Evolutionary conservation across 441 rosid species (phyloP), one percentile per base, ranked within the genome.

Genomic region (Raphanus hybrid): DNA sequence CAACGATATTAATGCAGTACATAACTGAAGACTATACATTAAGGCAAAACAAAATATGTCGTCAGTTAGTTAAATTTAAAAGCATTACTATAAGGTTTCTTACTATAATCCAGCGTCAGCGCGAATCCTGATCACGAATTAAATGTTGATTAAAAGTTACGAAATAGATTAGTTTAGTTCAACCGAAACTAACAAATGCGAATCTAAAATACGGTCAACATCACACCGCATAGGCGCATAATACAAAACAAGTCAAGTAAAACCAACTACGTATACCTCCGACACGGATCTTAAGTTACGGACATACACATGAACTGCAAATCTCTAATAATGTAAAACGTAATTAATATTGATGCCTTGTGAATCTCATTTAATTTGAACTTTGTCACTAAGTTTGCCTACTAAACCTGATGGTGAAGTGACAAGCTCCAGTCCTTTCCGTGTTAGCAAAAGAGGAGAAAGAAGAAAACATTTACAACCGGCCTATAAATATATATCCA

Each of bases 211-310:
- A 57, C 12, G 15, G 55, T 71, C 73, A 23, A 58, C n/a, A 65
- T 10, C 41, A 65, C 34, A 12, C 27, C 12, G 41, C 67, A 16
- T 16, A 16, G 18, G 18, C 18, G 18, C 18, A 18, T 39, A 66
- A 64, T 32, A 52, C 37, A 67, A 23, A 67, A 48, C 3, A 60
- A 71, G 8, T 23, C 39, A 18, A 20, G 15, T 55, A 29, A 43
- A 29, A 64, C 5, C 23, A 66, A 60, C 62, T 7, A 45, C 20
- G 50, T 61, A 72, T 26, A 37, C 20, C n/a, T 52, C 70, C 70
- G 78, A 78, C 81, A 78, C 41, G 74, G 77, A 78, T 78, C 77
- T 67, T 78, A 23, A 73, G 77, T 73, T 67, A 64, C 78, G 78
- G 81, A 29, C 29, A 48, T n/a, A 60, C 74, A 67, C 66, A 78